Evolutionary conservation across 2,329 filamentous ascomycete species (phyloP).

Genomic region (Penicillium sp.): DNA sequence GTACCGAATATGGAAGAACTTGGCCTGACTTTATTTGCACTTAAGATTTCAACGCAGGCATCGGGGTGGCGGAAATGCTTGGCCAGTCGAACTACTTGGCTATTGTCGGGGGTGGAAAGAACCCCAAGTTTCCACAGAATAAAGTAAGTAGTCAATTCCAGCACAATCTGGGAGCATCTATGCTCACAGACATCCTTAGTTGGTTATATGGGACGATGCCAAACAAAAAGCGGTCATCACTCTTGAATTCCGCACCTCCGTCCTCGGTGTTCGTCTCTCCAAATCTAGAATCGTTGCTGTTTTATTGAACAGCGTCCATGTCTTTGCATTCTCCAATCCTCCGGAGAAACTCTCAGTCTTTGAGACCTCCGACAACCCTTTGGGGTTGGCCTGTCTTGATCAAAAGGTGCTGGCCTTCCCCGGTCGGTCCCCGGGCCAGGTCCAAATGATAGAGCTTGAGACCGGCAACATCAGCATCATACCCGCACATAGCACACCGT

Average conservation of each 20-base stretch:
- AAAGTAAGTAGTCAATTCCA: conserved; percentile 55
- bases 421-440: conserved; percentile 80
- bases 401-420: conserved; percentile 76
- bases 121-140: conserved; percentile 81
- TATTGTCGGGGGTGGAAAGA: conserved; percentile 81
- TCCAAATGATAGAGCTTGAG: conserved; percentile 77
- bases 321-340: conserved; percentile 75
- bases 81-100: conserved; percentile 83
- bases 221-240: conserved; percentile 72
- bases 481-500: conserved; percentile 76
- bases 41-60: conserved; percentile 73
- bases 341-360: conserved; percentile 71
- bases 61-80: conserved; percentile 82
- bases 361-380: conserved; percentile 80
- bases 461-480: conserved; percentile 88
- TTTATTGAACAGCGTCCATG: conserved; percentile 74
- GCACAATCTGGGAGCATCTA: neutral
- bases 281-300: conserved; percentile 75
- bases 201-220: conserved; percentile 88
- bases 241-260: conserved; percentile 74
- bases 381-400: conserved; percentile 76
- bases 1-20: neutral
- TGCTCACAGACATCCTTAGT: conserved; percentile 29
- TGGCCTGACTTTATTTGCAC: neutral
- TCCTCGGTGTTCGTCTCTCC: conserved; percentile 76